phyloP scores from a whole-genome alignment of 1,139 yeast species.

The Petasospora fabianii region DNA sequence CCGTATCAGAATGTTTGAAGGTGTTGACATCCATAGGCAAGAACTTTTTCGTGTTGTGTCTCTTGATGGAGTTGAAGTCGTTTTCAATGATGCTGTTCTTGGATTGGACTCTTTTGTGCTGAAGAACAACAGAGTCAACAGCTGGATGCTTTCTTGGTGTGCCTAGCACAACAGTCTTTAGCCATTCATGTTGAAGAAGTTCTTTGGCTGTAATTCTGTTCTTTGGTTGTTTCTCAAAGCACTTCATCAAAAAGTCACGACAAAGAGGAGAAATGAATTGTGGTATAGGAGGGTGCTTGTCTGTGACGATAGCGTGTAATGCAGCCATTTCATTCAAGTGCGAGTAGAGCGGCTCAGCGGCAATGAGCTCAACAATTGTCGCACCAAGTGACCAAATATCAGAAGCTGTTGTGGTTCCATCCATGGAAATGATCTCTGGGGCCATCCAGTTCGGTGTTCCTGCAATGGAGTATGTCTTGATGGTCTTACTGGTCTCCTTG shows the following conservation, averaged over 20 bases:
- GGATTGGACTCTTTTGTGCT: not conserved
- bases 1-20: constrained; percentile 17
- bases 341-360: constrained; percentile 87
- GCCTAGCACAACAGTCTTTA: too few species aligned
- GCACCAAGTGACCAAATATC: constrained; percentile 96
- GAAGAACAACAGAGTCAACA: constrained; percentile 1
- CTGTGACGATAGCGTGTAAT: constrained; percentile 87
- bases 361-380: constrained; percentile 79
- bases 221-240: constrained; percentile 69
- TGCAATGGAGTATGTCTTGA: constrained; percentile 72
- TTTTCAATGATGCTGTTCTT: not conserved
- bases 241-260: constrained; percentile 63
- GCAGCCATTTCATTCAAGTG: constrained; percentile 83
- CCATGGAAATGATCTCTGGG: constrained; percentile 89
- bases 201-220: constrained; percentile 55
- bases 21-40: constrained; percentile 28
- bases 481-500: constrained; percentile 64
- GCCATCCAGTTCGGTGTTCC: constrained; percentile 99
- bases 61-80: constrained; percentile 23
- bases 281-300: constrained; percentile 78
- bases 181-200: constrained; percentile 63
- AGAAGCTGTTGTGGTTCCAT: constrained; percentile 84
- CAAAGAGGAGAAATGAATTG: constrained; percentile 48
- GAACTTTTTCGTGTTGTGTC: constrained; percentile 29
- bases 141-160: not conserved